Percentiles rank a stretch among this genome's conserved stretches.
phyloP scores from a whole-genome alignment of 2,329 filamentous ascomycete species.

The Sporothrix luriei region DNA sequence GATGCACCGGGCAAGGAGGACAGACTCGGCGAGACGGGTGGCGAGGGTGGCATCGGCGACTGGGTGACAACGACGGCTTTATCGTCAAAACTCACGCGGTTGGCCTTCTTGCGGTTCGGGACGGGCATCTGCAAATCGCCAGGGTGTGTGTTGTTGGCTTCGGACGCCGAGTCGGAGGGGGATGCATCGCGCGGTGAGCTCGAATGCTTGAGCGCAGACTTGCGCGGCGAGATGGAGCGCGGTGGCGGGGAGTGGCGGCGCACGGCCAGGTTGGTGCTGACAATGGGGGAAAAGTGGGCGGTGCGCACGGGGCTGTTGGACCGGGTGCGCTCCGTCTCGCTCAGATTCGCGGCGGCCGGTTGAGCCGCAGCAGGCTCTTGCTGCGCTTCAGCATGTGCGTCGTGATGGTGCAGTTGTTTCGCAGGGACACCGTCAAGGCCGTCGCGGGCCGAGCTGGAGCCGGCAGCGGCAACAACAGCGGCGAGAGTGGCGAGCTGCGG shows the following conservation, averaged over 20 bases:
- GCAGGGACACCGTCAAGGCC: conserved; percentile 45
- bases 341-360: neutral
- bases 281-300: conserved; percentile 65
- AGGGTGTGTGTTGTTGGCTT: conserved; percentile 38
- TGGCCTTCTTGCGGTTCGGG: conserved; percentile 60
- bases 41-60: neutral
- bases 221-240: conserved; percentile 73
- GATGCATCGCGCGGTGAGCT: conserved; percentile 58
- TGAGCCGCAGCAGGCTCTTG: neutral
- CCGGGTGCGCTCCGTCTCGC: conserved; percentile 43
- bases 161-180: conserved; percentile 54
- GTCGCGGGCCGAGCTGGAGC: conserved; percentile 38
- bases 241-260: conserved; percentile 67
- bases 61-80: conserved; percentile 46
- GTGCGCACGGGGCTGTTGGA: conserved; percentile 67
- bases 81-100: conserved; percentile 79
- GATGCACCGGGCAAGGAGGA: conserved; percentile 26
- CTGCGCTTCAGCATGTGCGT: neutral
- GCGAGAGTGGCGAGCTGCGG: neutral
- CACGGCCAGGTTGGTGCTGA: conserved; percentile 54
- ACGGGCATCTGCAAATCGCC: neutral
- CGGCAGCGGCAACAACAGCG: conserved; percentile 10
- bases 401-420: conserved; percentile 40
- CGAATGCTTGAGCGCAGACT: conserved; percentile 72
- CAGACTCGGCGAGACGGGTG: conserved; percentile 4